Evolutionary conservation across 129 eudicot genomes (phyloP).

Genomic region (Flaveria ramosissima): DNA sequence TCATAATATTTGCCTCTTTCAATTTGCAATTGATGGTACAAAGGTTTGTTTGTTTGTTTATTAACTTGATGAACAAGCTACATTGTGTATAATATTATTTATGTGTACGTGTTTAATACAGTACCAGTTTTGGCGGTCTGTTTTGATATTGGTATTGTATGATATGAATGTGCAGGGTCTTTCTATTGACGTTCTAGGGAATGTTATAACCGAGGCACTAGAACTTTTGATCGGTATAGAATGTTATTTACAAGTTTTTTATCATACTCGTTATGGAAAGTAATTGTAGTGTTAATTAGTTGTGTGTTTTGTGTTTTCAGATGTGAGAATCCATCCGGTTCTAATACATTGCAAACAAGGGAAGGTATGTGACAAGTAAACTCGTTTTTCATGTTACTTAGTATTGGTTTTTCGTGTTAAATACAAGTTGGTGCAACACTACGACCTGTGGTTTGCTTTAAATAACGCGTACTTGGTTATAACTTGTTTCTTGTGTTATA

Average conservation of each 20-base stretch:
- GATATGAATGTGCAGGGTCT: conserved; percentile 41
- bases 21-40: conserved; percentile 65
- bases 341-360: conserved; percentile 71
- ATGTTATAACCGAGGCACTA: conserved; percentile 51
- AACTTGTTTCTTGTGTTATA: background rate
- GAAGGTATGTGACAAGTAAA: conserved; percentile 47
- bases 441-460: background rate
- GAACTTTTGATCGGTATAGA: conserved; percentile 52
- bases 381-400: background rate
- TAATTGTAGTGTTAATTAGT: background rate
- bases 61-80: background rate
- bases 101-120: background rate
- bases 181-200: conserved; percentile 38
- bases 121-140: background rate
- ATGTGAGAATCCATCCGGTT: conserved; percentile 63
- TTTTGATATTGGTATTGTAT: conserved; percentile 10
- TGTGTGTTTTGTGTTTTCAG: conserved; percentile 30
- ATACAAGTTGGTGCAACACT: background rate
- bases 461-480: background rate
- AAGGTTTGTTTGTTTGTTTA: conserved; percentile 39
- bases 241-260: background rate
- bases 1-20: conserved; percentile 50
- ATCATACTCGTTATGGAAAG: background rate
- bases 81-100: background rate
- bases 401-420: background rate